Base-by-base conservation (phyloP, 306 rosid species). In the Argentina anserina region DNA sequence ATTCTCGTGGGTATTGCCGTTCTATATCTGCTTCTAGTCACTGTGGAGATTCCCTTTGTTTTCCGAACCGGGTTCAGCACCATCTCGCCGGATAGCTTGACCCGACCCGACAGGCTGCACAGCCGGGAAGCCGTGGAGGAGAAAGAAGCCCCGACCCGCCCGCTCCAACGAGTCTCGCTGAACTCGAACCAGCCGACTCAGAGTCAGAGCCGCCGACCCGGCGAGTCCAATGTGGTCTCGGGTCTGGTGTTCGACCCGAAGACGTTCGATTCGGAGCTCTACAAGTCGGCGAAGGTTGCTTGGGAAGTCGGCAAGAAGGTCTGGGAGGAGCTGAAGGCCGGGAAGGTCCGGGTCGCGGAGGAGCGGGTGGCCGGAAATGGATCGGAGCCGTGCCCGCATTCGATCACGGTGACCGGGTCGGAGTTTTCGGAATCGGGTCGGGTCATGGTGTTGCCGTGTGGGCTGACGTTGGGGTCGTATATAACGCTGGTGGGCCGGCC, bases 381-480 rank as follows among this genome's bases (percentile, higher is more conserved):
- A 70, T 59, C 87, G 10, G 84, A 81, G 70, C 67, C 79, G 18
- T 94, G 99, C 53, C 89, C 82, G 46, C 74, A 43, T 15, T 94
- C 99, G n/a, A 75, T 91, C 13, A 74, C 84, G 52, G 0, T 91
- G 3, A 4, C 89, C 23, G 92, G 93, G 83, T 69, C 82, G 23
- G 90, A 83, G 47, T 84, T 94, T 55, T 2, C 45, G 71, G 64
- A 70, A n/a, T 76, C 53, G 23, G 86, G 87, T 60, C 63, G 79
- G 23, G 81, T 90, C 40, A 52, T 90, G 93, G 81, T 75, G 60
- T 76, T 94, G 78, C 99, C 99, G 1, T 94, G 98, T 64, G 98
- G 98, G 34, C 82, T 94, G 69, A 94, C 96, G 23, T 77, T 94
- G 77, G 97, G 98, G 11, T 94, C 98, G 7, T 87, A 85, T 66